Base-by-base conservation (phyloP, 345 rosid genomes). In the Triadica sebifera region DNA sequence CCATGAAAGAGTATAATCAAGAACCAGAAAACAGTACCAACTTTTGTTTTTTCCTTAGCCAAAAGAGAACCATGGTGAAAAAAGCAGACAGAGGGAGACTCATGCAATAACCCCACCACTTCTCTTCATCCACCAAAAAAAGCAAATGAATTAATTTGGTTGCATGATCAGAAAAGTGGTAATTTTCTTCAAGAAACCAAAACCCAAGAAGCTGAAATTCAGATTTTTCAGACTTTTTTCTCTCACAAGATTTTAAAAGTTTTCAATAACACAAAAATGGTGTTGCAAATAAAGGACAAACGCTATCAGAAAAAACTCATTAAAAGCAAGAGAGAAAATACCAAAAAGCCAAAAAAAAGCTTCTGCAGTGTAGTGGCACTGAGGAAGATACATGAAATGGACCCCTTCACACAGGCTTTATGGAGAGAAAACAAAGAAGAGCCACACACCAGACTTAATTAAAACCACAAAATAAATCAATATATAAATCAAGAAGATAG, bases 181-280 rank as follows among this genome's bases (percentile, higher is more conserved):
- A 9, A 74, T 73, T 78, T 79, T 79, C 59, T 69, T 79, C 83
- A 67, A 81, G 78, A 83, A 73, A 74, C 79, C 90, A 81, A 85
- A 76, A 67, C 80, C 94, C 92, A 89, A 90, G 86, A 78, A 87
- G 82, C 87, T 78, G 83, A 83, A 81, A 83, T 77, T 78, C 78
- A 83, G 68, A 83, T 74, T 74, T 29, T 55, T 66, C 78, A 78
- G 73, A 72, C 74, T 65, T 39, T 58, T 2, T 29, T 29, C 34
- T 37, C 62, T 51, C 71, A 45, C 75, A 59, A 71, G 75, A 81
- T 12, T 81, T 79, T 63, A 83, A 80, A 81, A 71, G 82, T 71
- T 71, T 74, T 29, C 34, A 29, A 29, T 29, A 29, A 29, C 34
- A 29, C 79, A 39, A 84, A 73, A 67, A 59, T 74, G 79, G 79